Conservation (phyloP, 352 stramenopile species). For the Globisporangium takayamanum region DNA sequence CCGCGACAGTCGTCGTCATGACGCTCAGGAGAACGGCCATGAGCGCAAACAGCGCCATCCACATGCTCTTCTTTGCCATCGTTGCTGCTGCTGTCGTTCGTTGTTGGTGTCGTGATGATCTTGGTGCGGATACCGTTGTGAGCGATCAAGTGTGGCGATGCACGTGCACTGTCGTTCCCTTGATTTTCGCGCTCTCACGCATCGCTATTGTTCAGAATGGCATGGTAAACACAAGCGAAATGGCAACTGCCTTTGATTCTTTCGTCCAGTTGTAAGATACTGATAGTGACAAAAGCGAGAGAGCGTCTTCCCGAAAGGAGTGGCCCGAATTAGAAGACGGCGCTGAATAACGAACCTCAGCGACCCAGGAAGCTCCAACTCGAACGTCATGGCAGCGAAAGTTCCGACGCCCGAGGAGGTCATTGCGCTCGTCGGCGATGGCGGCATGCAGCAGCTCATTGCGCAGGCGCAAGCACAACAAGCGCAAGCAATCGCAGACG, state of each 20-base stretch:
- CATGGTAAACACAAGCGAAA: not conserved
- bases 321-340: conserved; percentile 30
- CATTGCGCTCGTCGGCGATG: conserved; percentile 42
- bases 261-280: not conserved
- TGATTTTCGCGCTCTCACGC: not conserved
- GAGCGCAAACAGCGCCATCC: conserved; percentile 28
- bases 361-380: not conserved
- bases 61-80: conserved; percentile 20
- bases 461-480: conserved; percentile 47
- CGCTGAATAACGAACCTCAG: conserved; percentile 22
- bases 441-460: conserved; percentile 48
- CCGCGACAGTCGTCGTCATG: conserved; percentile 17
- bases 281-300: conserved; percentile 1
- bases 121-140: not conserved
- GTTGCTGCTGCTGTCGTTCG: conserved; percentile 2
- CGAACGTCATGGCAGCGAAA: conserved; percentile 30
- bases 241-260: not conserved
- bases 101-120: not conserved
- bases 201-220: not conserved
- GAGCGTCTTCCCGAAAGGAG: conserved; percentile 2
- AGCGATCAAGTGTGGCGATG: not conserved
- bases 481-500: conserved; percentile 15
- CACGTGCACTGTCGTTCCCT: no score
- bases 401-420: conserved; percentile 46
- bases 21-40: conserved; percentile 26